Evolutionary conservation across 805 yeast species (phyloP), one percentile per base, ranked within the genome.

Genomic region (Cyberlindnera euphorbiiphila): DNA sequence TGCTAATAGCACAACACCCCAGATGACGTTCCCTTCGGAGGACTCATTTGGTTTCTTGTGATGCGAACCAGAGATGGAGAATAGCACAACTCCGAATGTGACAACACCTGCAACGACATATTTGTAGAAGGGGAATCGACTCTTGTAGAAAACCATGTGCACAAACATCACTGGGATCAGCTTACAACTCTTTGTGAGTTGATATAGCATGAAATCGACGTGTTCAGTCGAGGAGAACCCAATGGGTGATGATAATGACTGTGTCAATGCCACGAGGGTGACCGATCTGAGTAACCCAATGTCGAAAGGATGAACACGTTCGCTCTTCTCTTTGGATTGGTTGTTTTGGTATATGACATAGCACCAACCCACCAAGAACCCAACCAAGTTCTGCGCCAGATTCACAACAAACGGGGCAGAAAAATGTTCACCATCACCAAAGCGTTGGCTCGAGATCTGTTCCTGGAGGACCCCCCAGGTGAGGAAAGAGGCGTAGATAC

Each of bases 401-500:
- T 85, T 86, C 43, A 89, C 75, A n/a, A 87, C 70, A 40, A 86
- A 71, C 1, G 98, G 88, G 1, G 87, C 81, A 42, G 78, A 73
- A 64, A 87, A 89, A 36, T 65, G 68, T 20, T 66, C 70, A 12
- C 60, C 54, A 21, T 73, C 72, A 2, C 85, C 86, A 61, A 88
- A 87, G 10, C 84, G 74, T 31, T 79, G 80, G 2, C 88, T 77
- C 11, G 88, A 73, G 46, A 93, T 76, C 32, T 91, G 78, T 59
- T 93, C 98, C 56, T 93, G 98, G 10, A 93, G 73, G 25, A 86
- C 72, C 0, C 95, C 88, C 98, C 98, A 93, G 2, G 91, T 72
- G 19, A 93, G 64, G 52, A 93, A 93, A 33, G 96, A 82, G 2
- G 76, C 77, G 54, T 93, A 93, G 25, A 93, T 85, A 0, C 97